Conservation (phyloP, 1,139 yeast genomes). For the Diutina mesorugosa region DNA sequence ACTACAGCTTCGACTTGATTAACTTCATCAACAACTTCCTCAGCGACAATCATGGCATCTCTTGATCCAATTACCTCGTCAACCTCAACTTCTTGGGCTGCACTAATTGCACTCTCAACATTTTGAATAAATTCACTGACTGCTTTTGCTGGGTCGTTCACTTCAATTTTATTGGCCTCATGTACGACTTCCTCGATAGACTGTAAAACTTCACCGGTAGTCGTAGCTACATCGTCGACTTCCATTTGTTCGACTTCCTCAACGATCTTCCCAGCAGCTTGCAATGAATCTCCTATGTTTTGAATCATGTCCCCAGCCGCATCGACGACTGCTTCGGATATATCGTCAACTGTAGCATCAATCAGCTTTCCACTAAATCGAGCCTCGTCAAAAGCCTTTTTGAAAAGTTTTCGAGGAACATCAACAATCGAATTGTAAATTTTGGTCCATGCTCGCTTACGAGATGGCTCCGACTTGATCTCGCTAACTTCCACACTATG, state of each 20-base stretch:
- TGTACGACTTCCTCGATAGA: neutral
- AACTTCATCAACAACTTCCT: neutral
- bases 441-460: neutral
- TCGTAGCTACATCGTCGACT: neutral
- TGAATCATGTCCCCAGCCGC: neutral
- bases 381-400: neutral
- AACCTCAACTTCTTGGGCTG: neutral
- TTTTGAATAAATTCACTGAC: neutral
- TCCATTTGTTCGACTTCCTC: neutral
- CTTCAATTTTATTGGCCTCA: neutral
- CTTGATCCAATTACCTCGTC: neutral
- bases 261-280: neutral
- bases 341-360: neutral
- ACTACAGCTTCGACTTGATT: neutral
- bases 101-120: neutral
- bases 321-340: neutral
- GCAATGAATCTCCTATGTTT: neutral
- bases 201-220: neutral
- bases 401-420: neutral
- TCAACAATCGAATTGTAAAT: neutral
- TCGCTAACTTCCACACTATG: neutral
- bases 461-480: neutral
- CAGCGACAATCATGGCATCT: neutral
- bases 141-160: neutral
- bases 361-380: neutral